phyloP scores from a whole-genome alignment of 73 alveolate genomes.

The Tetrahymena elliotti region DNA sequence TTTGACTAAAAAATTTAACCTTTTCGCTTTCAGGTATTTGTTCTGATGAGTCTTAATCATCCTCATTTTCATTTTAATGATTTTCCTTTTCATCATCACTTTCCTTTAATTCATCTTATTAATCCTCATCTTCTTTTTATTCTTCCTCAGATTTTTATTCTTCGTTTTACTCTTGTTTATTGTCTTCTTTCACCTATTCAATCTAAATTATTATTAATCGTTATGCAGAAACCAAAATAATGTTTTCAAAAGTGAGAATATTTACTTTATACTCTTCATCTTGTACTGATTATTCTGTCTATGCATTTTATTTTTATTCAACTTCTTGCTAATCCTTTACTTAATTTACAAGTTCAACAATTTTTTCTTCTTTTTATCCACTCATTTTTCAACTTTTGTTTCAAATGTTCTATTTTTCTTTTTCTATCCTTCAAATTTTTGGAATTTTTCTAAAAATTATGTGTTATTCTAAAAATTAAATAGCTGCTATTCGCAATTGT shows the following conservation, averaged over 20 bases:
- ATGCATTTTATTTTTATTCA: background rate
- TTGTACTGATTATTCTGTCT: background rate
- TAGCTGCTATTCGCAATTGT: background rate
- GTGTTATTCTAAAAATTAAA: background rate
- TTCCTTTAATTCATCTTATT: background rate
- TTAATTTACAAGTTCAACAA: background rate
- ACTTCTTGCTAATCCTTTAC: background rate
- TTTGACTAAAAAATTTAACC: background rate
- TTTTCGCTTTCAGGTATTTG: background rate
- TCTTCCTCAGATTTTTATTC: background rate
- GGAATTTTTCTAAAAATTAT: background rate
- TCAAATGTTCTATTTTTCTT: background rate
- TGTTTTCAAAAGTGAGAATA: background rate
- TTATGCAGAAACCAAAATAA: background rate
- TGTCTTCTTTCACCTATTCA: background rate
- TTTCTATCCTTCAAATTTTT: background rate
- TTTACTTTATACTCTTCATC: background rate
- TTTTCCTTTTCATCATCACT: background rate
- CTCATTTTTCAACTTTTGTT: background rate
- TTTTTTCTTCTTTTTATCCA: background rate
- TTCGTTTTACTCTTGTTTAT: background rate
- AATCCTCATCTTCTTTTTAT: background rate
- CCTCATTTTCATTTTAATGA: background rate
- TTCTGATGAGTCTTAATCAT: background rate
- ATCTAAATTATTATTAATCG: background rate